Base-by-base conservation (phyloP, 2,329 filamentous ascomycete genomes). In the Colletotrichum cuscutae region DNA sequence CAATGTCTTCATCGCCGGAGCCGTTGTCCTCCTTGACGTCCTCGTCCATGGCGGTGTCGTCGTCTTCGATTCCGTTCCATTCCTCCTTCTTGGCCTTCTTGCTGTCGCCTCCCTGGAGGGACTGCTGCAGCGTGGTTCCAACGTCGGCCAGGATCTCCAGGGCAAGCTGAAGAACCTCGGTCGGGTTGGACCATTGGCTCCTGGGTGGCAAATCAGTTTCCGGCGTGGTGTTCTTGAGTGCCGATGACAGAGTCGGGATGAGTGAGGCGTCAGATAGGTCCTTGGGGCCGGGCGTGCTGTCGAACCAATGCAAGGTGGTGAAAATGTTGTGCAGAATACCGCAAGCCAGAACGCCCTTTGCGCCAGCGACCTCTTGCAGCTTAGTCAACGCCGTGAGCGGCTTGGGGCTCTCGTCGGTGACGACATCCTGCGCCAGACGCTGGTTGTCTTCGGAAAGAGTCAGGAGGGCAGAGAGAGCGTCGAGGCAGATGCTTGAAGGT, bases 141-240 rank as follows among this genome's bases (percentile, higher is more conserved):
- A 93, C 92, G 7, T 90, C 90, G 4, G 90, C 91, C 0, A 92
- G 83, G 19, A 91, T 88, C 79, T 93, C 90, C 0, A 93, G 81
- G 3, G 89, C 89, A 19, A 90, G 80, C 77, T 88, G 84, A 64
- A 88, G 80, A 52, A 87, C 84, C 74, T 89, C 87, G 8, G 81
- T 75, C 1, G 85, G 81, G 73, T 81, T 83, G 9, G 82, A 82
- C 77, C 82, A 84, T 68, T 80, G 81, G 24, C 80, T 73, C 37
- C 81, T 85, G 75, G 26, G 76, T 65, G 52, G 72, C 54, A 49
- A 46, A 72, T 78, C 76, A 78, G 22, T 76, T 66, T 74, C 13
- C 60, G 77, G 73, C 67, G 75, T 77, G 4, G 81, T 78, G 67
- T 79, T 78, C 64, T 83, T 82, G n/a, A 88, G 76, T 0, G 81